Evolutionary conservation across 2,329 filamentous ascomycete species (phyloP).

Genomic region (Ophiostoma piceae): DNA sequence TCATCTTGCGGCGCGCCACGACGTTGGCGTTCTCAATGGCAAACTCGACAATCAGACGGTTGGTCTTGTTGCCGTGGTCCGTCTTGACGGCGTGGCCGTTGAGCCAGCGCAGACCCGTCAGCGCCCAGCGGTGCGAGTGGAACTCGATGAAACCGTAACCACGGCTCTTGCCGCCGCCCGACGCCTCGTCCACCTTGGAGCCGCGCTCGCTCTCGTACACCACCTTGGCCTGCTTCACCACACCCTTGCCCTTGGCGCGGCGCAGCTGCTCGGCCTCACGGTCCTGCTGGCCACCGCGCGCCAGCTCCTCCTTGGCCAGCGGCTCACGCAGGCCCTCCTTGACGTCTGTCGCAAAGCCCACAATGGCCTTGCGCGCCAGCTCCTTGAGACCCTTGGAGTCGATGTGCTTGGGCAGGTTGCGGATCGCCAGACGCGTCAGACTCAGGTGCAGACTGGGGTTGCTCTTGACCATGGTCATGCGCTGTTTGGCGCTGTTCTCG

Average conservation of each 20-base stretch:
- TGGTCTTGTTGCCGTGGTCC: slow-evolving; percentile 64
- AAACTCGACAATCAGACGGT: slow-evolving; percentile 90
- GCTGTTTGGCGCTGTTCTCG: slow-evolving; percentile 78
- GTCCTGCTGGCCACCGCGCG: slow-evolving; percentile 73
- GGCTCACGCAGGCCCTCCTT: slow-evolving; percentile 69
- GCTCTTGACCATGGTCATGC: slow-evolving; percentile 81
- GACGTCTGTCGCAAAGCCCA: slow-evolving; percentile 88
- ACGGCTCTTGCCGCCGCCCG: slow-evolving; percentile 66
- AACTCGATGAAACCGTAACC: slow-evolving; percentile 99
- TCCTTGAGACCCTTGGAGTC: slow-evolving; percentile 85
- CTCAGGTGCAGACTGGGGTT: slow-evolving; percentile 87
- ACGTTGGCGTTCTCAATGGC: slow-evolving; percentile 98
- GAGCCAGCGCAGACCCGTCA: slow-evolving; percentile 91
- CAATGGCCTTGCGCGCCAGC: slow-evolving; percentile 83
- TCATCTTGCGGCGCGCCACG: slow-evolving; percentile 67
- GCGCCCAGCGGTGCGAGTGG: slow-evolving; percentile 82
- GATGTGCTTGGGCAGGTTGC: slow-evolving; percentile 81
- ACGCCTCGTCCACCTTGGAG: slow-evolving; percentile 68
- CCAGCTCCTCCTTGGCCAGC: slow-evolving; percentile 83
- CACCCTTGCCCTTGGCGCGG: slow-evolving; percentile 74
- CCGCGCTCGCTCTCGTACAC: slow-evolving; percentile 87
- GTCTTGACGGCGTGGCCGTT: slow-evolving; percentile 67
- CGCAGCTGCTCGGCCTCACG: slow-evolving; percentile 72
- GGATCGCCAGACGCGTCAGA: slow-evolving; percentile 81
- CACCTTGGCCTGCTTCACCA: slow-evolving; percentile 90